Base-by-base conservation (phyloP, 2,329 filamentous ascomycete genomes). In the Scedosporium boydii region DNA sequence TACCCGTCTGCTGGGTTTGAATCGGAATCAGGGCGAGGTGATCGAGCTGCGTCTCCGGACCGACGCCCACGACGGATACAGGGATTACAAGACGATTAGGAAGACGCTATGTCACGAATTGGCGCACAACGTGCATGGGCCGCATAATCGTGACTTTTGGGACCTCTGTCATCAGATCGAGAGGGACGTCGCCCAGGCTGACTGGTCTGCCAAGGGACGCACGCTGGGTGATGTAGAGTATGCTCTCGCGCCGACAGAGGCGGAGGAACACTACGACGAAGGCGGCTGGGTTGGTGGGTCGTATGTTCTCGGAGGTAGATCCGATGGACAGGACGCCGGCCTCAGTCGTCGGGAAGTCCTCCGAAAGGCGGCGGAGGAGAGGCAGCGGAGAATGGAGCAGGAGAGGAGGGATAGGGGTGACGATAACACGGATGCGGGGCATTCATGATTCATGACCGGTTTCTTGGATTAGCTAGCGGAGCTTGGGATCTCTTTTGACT, bases 31-130 rank as follows among this genome's bases (percentile, higher is more conserved):
- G 2, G 95, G 95, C 64, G 89, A 96, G 73, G 90, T 91, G 1
- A 96, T 99, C 63, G 93, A 98, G 79, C 75, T 99, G 65, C 81
- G 95, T 0, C 76, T 99, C 42, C 81, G 95, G n/a, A 98, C 95
- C 1, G 95, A 99, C 75, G 90, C 90, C 2, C 91, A 95, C 72
- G 92, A 96, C 72, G 95, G 95, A 0, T 98, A 96, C 70, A 80
- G 95, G 44, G 91, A 97, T 72, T 99, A 98, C 76, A 88, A 88
- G 68, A 93, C 89, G 0, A 96, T 99, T 58, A 84, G 95, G 60
- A 90, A 90, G 68, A 98, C 95, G 56, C 79, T 99, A 12, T 98
- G 93, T 71, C 95, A 99, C 76, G 95, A 99, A 77, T 80, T 99
- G 18, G 88, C 93, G 67, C 95, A 99, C 74, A 97, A 96, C 69